Evolutionary conservation across 2,329 filamentous ascomycete species (phyloP).

Genomic region (Xylaria sp.): DNA sequence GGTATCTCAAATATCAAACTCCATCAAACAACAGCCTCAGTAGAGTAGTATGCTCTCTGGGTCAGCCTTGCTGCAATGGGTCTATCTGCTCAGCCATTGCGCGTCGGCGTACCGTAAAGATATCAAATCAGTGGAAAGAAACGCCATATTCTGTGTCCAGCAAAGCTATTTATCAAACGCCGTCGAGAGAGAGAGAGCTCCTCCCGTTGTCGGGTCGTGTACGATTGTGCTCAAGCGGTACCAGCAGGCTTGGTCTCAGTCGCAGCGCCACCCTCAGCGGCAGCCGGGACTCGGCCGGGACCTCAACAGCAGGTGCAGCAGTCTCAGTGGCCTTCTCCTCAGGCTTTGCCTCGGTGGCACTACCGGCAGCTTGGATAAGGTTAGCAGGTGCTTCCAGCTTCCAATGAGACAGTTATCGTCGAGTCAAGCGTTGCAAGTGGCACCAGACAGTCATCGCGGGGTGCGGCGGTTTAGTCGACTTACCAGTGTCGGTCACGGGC

Average conservation of each 20-base stretch:
- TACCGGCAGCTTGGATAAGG: conserved; percentile 21
- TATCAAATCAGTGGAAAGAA: conserved; percentile 1
- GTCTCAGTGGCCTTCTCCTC: conserved; percentile 25
- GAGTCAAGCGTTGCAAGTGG: neutral
- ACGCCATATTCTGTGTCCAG: conserved; percentile 8
- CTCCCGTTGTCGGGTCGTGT: neutral
- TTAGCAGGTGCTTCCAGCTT: conserved; percentile 23
- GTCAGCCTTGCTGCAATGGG: neutral
- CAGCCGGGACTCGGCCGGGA: conserved; percentile 25
- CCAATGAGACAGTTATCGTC: neutral
- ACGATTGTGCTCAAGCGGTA: conserved; percentile 8
- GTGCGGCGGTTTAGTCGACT: conserved; percentile 27
- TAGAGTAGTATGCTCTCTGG: conserved; percentile 30
- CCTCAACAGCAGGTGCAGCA: conserved; percentile 33
- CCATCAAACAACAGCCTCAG: conserved; percentile 34
- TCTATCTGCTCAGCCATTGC: neutral
- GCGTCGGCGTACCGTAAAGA: neutral
- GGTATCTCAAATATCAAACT: conserved; percentile 39
- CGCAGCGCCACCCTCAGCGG: conserved; percentile 1
- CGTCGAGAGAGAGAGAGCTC: neutral
- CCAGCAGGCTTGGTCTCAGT: conserved; percentile 22
- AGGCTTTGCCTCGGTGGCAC: conserved; percentile 16
- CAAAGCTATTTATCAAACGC: conserved; percentile 1
- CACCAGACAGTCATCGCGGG: conserved; percentile 1
- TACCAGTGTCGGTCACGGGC: conserved; percentile 40